phyloP scores from a whole-genome alignment of 768 basidiomycete species.

The Phaeotremella fagi region DNA sequence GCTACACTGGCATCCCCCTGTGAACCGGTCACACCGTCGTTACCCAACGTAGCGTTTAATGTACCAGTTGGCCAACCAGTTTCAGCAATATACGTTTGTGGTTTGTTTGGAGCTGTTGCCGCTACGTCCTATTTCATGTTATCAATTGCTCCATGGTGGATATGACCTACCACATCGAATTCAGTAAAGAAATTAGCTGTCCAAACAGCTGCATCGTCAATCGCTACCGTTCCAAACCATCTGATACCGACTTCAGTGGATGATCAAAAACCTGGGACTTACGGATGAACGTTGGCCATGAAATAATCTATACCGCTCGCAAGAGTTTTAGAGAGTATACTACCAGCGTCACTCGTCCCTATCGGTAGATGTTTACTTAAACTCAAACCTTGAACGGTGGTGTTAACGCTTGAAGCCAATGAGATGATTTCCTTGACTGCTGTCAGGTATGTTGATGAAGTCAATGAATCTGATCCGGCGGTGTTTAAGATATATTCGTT shows the following conservation, averaged over 20 bases:
- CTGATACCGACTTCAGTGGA: slow-evolving; percentile 1
- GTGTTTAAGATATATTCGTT: slow-evolving; percentile 82
- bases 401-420: slow-evolving; percentile 52
- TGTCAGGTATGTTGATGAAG: slow-evolving; percentile 30
- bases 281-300: slow-evolving; percentile 81
- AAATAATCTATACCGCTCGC: slow-evolving; percentile 51
- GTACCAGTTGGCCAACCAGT: slow-evolving; percentile 56
- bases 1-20: slow-evolving; percentile 51
- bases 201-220: slow-evolving; percentile 70
- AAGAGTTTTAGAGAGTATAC: slow-evolving; percentile 70
- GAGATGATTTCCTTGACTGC: slow-evolving; percentile 64
- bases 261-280: slow-evolving; percentile 8
- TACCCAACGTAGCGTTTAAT: slow-evolving; percentile 50
- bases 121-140: slow-evolving; percentile 50
- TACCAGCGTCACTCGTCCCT: slow-evolving; percentile 80
- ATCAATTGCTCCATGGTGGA: neutral
- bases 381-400: slow-evolving; percentile 55
- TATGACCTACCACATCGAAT: slow-evolving; percentile 54
- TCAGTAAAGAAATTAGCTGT: slow-evolving; percentile 70
- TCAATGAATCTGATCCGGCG: slow-evolving; percentile 23
- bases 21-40: slow-evolving; percentile 66
- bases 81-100: slow-evolving; percentile 86
- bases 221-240: slow-evolving; percentile 81
- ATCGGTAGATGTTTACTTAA: slow-evolving; percentile 62
- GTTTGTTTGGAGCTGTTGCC: slow-evolving; percentile 60